Percentiles rank a stretch among this genome's conserved stretches.
phyloP scores from a whole-genome alignment of 169 alveolate genomes.

The Pseudocohnilembus persalinus region DNA sequence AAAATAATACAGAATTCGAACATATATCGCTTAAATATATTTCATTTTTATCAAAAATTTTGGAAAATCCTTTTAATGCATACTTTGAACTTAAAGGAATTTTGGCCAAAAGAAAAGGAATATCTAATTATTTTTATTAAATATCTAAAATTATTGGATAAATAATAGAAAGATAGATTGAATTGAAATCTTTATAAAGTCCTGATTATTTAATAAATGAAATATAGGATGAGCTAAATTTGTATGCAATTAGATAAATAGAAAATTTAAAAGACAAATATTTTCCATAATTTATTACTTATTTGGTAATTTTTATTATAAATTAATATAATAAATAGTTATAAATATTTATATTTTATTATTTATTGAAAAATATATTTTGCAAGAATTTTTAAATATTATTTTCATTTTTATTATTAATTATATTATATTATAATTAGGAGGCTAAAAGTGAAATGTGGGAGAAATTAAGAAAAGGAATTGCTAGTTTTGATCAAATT shows the following conservation, averaged over 20 bases:
- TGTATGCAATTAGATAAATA: background rate
- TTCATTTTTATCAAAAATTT: constrained; percentile 4
- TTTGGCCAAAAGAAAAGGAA: background rate
- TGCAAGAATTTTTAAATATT: too few relatives aligned
- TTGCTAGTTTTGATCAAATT: background rate
- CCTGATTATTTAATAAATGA: background rate
- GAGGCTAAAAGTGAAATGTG: background rate
- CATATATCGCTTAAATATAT: constrained; percentile 21
- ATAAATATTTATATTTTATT: too few relatives aligned
- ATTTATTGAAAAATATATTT: too few relatives aligned
- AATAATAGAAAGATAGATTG: background rate
- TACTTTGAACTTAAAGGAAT: constrained; percentile 15
- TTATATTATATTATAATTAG: too few relatives aligned
- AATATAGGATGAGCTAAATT: background rate
- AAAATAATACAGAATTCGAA: constrained; percentile 19
- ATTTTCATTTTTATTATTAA: too few relatives aligned
- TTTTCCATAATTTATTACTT: background rate
- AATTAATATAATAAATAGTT: too few relatives aligned
- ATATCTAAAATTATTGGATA: background rate
- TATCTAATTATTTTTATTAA: background rate
- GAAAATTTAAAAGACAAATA: background rate
- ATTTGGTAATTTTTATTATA: background rate
- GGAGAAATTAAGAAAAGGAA: constrained; percentile 4
- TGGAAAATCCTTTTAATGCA: constrained; percentile 5
- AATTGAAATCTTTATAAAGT: too few relatives aligned